Evolutionary conservation across 768 basidiomycete species (phyloP), one percentile per base, ranked within the genome.

Genomic region (Tremella yokohamensis): DNA sequence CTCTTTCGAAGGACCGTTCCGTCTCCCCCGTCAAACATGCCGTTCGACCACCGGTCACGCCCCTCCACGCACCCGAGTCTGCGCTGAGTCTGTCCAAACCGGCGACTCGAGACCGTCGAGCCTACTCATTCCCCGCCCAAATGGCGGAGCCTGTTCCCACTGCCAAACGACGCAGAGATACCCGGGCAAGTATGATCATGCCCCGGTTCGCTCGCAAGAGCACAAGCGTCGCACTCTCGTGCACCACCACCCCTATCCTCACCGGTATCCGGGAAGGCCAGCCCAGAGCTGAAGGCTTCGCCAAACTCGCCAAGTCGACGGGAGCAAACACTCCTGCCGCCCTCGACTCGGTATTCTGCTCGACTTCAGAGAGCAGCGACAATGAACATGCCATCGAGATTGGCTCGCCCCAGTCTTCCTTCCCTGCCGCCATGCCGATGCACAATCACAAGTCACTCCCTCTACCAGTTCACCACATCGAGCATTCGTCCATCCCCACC

Each of bases 301-400:
- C 18, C 45, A 44, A 57, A 29, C 51, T 66, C 1, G 52, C 67
- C 37, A 65, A 66, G 44, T 65, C 68, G 24, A 69, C 61, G 8
- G 66, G 67, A 15, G 64, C 54, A 37, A 69, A 67, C 39, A 67
- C 68, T n/a, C 70, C 70, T 34, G 47, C 63, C 19, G 56, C 24
- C 11, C 47, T 49, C 3, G 71, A 70, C 18, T 64, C 71, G 8
- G 71, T 68, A 22, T 66, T 73, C 56, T 68, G 66, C 53, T 73
- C 71, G 16, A 73, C 69, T 16, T 73, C 71, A 1, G 71, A 73
- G 38, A 64, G 62, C 47, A 69, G 69, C 42, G 65, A 65, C 18
- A 62, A 63, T 18, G 68, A 72, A 47, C 47, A 34, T 34, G 51
- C 37, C 19, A n/a, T 20, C n/a, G 26, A 56, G 12, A 19, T 42